Percentiles rank a stretch among this genome's conserved stretches.
phyloP scores from a whole-genome alignment of 148 eudicot genomes.

The Cornus controversa region DNA sequence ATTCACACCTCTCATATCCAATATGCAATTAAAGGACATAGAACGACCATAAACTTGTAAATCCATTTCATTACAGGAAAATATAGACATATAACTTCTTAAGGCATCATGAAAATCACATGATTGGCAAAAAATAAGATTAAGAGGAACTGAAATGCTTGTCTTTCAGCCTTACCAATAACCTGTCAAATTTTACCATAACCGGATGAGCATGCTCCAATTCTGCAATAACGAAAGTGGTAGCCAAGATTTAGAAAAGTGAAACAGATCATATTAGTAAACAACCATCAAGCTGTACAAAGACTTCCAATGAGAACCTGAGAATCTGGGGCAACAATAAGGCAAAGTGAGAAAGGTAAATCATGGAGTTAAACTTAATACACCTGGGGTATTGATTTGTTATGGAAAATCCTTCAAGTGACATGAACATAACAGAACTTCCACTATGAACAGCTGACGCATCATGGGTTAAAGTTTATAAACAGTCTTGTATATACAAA shows the following conservation, averaged over 20 bases:
- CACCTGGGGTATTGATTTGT: background rate
- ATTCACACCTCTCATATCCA: background rate
- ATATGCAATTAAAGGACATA: background rate
- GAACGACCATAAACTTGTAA: background rate
- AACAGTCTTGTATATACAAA: background rate
- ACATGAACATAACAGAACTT: background rate
- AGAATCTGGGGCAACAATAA: background rate
- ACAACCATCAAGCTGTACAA: background rate
- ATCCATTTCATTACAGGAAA: background rate
- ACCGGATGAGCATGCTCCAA: slow-evolving; percentile 55
- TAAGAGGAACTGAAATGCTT: slow-evolving; percentile 7
- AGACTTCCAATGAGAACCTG: background rate
- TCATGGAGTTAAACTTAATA: background rate
- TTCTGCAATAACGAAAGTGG: slow-evolving; percentile 33
- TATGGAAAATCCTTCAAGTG: background rate
- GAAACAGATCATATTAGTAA: background rate
- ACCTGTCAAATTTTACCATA: slow-evolving; percentile 65
- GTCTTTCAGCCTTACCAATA: slow-evolving; percentile 61
- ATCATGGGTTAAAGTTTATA: background rate
- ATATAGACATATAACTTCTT: background rate
- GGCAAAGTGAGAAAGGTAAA: background rate
- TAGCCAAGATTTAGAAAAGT: slow-evolving; percentile 16
- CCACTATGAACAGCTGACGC: background rate
- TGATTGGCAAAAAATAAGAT: background rate
- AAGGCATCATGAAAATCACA: no score